Evolutionary conservation across 192 early-diverging fungal species (phyloP).

Genomic region (Spizellomyces sp.): DNA sequence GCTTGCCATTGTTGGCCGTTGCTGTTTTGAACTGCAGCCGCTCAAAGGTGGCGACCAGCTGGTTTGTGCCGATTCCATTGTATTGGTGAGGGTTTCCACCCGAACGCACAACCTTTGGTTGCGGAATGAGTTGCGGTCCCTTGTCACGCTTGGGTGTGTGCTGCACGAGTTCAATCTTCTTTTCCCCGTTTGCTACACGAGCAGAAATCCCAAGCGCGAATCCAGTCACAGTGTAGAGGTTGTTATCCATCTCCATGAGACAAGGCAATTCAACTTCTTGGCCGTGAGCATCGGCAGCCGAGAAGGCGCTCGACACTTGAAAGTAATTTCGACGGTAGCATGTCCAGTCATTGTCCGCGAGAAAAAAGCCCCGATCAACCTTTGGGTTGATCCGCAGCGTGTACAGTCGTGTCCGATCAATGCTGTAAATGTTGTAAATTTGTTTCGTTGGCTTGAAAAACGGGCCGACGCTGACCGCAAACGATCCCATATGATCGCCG

Average conservation of each 20-base stretch:
- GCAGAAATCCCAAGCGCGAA: conserved; percentile 82
- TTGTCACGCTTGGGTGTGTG: conserved; percentile 94
- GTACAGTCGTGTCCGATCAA: conserved; percentile 53
- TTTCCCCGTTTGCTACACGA: conserved; percentile 69
- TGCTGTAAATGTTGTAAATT: conserved; percentile 62
- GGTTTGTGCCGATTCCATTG: conserved; percentile 23
- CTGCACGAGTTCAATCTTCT: conserved; percentile 84
- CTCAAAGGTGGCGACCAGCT: conserved; percentile 74
- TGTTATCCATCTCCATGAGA: conserved; percentile 59
- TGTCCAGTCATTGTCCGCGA: conserved; percentile 90
- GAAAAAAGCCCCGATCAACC: conserved; percentile 94
- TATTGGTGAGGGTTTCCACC: conserved; percentile 41
- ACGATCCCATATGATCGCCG: conserved; percentile 15
- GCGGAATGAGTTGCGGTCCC: conserved; percentile 76
- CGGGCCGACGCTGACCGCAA: conserved; percentile 49
- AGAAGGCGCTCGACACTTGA: conserved; percentile 79
- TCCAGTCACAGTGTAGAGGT: conserved; percentile 54
- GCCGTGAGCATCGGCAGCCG: conserved; percentile 36
- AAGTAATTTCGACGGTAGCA: conserved; percentile 98
- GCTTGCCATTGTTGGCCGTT: conserved; percentile 92
- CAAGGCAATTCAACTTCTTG: conserved; percentile 61
- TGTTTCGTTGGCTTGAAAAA: conserved; percentile 74
- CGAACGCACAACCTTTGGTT: conserved; percentile 28
- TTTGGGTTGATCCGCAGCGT: conserved; percentile 67
- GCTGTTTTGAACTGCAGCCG: conserved; percentile 95